A percentile compares a stretch with the other conserved stretches of the same genome.
Evolutionary conservation across 2,329 filamentous ascomycete species (phyloP).

Genomic region (Sporothrix variecibatus): DNA sequence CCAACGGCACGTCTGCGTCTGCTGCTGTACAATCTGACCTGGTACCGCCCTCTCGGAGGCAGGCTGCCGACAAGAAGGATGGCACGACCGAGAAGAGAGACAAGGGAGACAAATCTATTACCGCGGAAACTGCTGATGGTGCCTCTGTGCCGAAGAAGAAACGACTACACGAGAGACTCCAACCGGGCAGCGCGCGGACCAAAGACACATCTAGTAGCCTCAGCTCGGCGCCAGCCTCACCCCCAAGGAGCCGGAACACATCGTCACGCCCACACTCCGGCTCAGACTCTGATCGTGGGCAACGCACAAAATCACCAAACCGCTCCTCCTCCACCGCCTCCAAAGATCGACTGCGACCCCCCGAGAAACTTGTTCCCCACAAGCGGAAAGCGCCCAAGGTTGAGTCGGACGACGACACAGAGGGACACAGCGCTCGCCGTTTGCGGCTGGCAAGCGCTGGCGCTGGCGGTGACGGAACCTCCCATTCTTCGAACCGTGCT

Average conservation of each 20-base stretch:
- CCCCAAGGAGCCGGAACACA: slow-evolving; percentile 46
- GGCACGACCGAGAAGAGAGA: slow-evolving; percentile 19
- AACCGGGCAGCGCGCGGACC: slow-evolving; percentile 31
- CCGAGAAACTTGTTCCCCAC: slow-evolving; percentile 50
- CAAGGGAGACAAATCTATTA: slow-evolving; percentile 1
- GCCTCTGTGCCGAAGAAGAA: slow-evolving; percentile 52
- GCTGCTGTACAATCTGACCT: neutral
- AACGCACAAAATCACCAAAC: slow-evolving; percentile 47
- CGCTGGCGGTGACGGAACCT: slow-evolving; percentile 36
- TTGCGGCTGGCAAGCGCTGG: slow-evolving; percentile 52
- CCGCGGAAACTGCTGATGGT: slow-evolving; percentile 34
- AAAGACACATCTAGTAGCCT: slow-evolving; percentile 59
- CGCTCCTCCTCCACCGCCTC: slow-evolving; percentile 38
- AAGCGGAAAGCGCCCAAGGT: slow-evolving; percentile 57
- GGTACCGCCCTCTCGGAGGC: slow-evolving; percentile 21
- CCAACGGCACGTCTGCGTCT: slow-evolving; percentile 47
- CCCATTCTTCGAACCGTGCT: slow-evolving; percentile 12
- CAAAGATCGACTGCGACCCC: slow-evolving; percentile 48
- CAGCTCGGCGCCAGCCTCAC: slow-evolving; percentile 61
- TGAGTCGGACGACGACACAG: slow-evolving; percentile 61
- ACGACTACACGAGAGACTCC: slow-evolving; percentile 45
- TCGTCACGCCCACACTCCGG: slow-evolving; percentile 47
- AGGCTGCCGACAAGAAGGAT: slow-evolving; percentile 32
- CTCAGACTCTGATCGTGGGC: slow-evolving; percentile 59
- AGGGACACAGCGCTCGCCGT: slow-evolving; percentile 56